These are phyloP conservation scores for Aspergillus pseudoglaucus DNA, from an alignment of 2,329 filamentous ascomycete genomes.

Conservation along the genomic window DNA sequence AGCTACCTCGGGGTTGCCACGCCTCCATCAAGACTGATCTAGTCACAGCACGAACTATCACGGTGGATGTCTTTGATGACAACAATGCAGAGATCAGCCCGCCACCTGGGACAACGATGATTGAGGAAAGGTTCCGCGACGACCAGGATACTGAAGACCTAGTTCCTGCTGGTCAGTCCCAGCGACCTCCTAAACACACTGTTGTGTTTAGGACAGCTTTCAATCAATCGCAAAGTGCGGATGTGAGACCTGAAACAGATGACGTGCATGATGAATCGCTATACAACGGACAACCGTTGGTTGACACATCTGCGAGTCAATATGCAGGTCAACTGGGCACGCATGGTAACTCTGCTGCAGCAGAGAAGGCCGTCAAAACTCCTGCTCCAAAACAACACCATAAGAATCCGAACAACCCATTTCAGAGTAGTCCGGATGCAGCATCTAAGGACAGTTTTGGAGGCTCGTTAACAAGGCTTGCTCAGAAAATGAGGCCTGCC, in stretches of 20 bases:
- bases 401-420: slow-evolving; percentile 7
- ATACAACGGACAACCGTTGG: neutral
- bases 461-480: slow-evolving; percentile 24
- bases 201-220: slow-evolving; percentile 41
- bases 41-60: slow-evolving; percentile 41
- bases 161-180: slow-evolving; percentile 31
- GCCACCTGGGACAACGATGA: slow-evolving; percentile 41
- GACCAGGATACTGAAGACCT: slow-evolving; percentile 35
- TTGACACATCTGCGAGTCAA: neutral
- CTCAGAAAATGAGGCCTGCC: slow-evolving; percentile 28
- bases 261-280: neutral
- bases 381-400: slow-evolving; percentile 1
- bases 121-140: slow-evolving; percentile 44
- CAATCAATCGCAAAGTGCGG: slow-evolving; percentile 33
- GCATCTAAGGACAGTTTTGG: slow-evolving; percentile 16
- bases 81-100: slow-evolving; percentile 37
- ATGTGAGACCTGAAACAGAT: slow-evolving; percentile 21
- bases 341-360: neutral
- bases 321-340: neutral
- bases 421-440: slow-evolving; percentile 14
- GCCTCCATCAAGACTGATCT: slow-evolving; percentile 39
- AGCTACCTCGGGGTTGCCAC: slow-evolving; percentile 36
- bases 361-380: neutral
- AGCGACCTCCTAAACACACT: slow-evolving; percentile 34
- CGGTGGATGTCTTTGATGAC: slow-evolving; percentile 41